Base-by-base conservation (phyloP, 2,329 filamentous ascomycete genomes). In the Xylaria sp. region DNA sequence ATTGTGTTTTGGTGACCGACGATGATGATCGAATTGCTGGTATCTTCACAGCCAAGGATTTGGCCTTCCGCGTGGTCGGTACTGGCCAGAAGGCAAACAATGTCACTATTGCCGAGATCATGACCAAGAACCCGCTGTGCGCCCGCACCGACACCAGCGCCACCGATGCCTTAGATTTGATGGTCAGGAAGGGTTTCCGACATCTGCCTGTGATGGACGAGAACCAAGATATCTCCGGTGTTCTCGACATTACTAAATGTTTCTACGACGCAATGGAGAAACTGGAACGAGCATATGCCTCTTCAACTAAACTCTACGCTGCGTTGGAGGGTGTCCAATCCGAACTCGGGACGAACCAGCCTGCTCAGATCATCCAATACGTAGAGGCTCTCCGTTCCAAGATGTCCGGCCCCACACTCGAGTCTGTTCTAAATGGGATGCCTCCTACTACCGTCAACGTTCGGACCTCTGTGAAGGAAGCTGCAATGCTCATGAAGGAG, bases 221-320 rank as follows among this genome's bases (percentile, higher is more conserved):
- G 82, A 98, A 99, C 78, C 95, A 99, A 79, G 94, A 99, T 75
- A 99, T 99, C 66, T 96, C 94, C 7, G 95, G 95, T 82, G 94
- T 99, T 69, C 83, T 99, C 57, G 95, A 99, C 78, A 99, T 99
- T 72, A 99, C 95, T 60, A 99, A 98, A 80, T 99, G 95, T 80
- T 99, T 99, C 79, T 99, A 99, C 79, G 95, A 99, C 79, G 95
- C 95, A 45, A 99, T 99, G 95, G 95, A 99, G 83, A 99, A 99
- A 83, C 82, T 99, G 64, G 95, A 99, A 83, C 90, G 95, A 54
- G 95, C 95, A 53, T 99, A 99, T 78, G 93, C 92, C 68, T 98
- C 95, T 15, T 99, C 95, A n/a, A 89, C 95, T 70, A 97, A 97
- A 79, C 86, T 99, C 21, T 98, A 99, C 77, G 95, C 98, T 82